Percentiles rank a stretch among this genome's conserved stretches.
phyloP scores from a whole-genome alignment of 257 asterid species.

The Plantago ovata region DNA sequence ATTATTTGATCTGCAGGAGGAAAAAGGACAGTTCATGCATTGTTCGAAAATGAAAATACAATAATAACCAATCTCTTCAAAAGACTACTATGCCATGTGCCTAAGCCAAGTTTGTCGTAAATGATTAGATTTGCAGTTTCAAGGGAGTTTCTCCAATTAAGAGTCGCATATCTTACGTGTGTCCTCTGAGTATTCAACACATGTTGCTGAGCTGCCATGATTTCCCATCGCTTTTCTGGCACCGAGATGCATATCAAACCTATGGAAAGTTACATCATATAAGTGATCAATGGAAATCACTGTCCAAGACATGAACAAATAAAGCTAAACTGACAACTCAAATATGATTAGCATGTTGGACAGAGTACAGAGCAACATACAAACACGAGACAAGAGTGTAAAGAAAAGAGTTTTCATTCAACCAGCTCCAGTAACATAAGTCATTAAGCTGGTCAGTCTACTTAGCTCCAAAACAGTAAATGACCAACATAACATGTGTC shows the following conservation, averaged over 20 bases:
- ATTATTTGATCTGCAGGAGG: slow-evolving; percentile 50
- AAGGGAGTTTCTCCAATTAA: background rate
- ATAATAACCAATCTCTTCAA: too few relatives aligned
- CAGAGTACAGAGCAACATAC: background rate
- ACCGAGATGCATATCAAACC: slow-evolving; percentile 73
- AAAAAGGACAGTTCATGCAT: slow-evolving; percentile 1
- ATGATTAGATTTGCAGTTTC: background rate
- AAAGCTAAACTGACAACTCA: slow-evolving; percentile 12
- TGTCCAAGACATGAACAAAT: slow-evolving; percentile 17
- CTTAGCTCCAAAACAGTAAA: slow-evolving; percentile 8
- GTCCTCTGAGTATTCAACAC: slow-evolving; percentile 66
- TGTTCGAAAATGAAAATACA: background rate
- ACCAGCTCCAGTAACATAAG: background rate
- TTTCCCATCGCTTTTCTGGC: slow-evolving; percentile 47
- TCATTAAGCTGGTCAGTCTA: slow-evolving; percentile 1
- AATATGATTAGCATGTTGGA: background rate
- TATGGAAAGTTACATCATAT: slow-evolving; percentile 28
- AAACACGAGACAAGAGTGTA: slow-evolving; percentile 3
- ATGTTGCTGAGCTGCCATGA: slow-evolving; percentile 72
- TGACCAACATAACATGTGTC: background rate
- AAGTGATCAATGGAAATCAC: slow-evolving; percentile 15
- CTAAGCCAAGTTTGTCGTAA: background rate
- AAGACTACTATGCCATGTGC: background rate
- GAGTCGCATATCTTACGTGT: slow-evolving; percentile 48
- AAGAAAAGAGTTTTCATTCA: background rate